Evolutionary conservation across 2,329 filamentous ascomycete genomes (phyloP), one percentile per base, ranked within the genome.

Genomic region (Hypoxylon sp.): DNA sequence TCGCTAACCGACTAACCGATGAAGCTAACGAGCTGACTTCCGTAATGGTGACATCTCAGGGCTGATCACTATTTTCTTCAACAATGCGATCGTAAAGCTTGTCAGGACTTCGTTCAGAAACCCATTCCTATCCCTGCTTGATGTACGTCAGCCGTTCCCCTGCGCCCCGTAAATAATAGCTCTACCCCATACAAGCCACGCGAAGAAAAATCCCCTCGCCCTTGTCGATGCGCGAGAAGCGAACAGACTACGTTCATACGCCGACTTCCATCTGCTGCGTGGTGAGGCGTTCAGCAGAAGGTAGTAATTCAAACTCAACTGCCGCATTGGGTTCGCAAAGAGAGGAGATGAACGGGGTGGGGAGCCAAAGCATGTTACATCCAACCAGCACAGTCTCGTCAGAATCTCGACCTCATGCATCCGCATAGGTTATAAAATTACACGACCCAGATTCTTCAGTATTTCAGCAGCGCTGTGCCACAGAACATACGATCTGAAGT

Each of bases 21-120:
- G 56, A 51, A 54, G 39, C 63, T 52, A 59, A 69, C 64, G 67
- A 67, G 60, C 52, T 69, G 63, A 59, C 52, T 69, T 39, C 67
- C 67, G 32, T 11, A 69, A 62, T 44, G 8, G 64, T 67, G 46
- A 42, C 19, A 35, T 37, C 19, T 46, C 54, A 24, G 56, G 35
- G 63, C 46, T 66, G 67, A 69, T 69, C 67, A 29, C 56, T 39
- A 62, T 62, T 67, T 60, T 63, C 29, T 56, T 50, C 56, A 39
- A 39, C 10, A 21, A 17, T 31, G n/a, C 13, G 21, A 61, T 39
- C 48, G 42, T 32, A 42, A 53, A 32, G 32, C 47, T 48, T 7
- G n/a, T n/a, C 17, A 24, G 17, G 19, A 31, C 47, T n/a, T 3
- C 15, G 44, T 62, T 51, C 47, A 27, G 44, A 31, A 65, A 31